Conservation (phyloP, 23 red algal species). For the Gracilaria gracilis region DNA sequence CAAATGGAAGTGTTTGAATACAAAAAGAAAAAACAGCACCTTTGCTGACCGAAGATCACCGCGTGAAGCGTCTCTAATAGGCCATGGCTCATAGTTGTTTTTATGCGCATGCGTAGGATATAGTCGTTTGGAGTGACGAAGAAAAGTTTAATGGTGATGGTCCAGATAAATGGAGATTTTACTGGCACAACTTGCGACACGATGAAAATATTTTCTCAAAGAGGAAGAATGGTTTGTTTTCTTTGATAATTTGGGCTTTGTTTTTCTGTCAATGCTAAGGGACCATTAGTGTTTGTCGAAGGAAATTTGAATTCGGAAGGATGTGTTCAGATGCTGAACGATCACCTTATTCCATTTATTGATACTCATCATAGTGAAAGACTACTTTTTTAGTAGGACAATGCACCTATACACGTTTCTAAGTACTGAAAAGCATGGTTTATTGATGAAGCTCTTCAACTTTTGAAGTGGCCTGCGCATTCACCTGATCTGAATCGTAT, state of each 20-base stretch:
- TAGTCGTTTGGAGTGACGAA: constrained; percentile 5
- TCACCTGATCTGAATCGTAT: too few species aligned
- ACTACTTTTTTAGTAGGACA: too few species aligned
- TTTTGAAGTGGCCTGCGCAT: too few species aligned
- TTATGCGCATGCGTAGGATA: neutral
- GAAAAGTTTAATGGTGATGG: constrained; percentile 17
- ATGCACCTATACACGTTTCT: too few species aligned
- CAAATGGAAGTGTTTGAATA: too few species aligned
- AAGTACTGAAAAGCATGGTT: too few species aligned
- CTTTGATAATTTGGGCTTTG: constrained; percentile 8
- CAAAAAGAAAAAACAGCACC: constrained; percentile 10
- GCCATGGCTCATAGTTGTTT: neutral
- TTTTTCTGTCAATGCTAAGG: neutral
- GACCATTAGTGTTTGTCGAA: neutral
- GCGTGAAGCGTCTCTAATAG: neutral
- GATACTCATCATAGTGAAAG: too few species aligned
- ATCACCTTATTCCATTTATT: too few species aligned
- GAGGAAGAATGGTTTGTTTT: constrained; percentile 5
- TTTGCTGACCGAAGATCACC: neutral
- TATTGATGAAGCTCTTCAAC: too few species aligned
- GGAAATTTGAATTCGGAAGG: neutral
- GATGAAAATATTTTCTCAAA: neutral
- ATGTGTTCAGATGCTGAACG: neutral
- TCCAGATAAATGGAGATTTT: neutral
- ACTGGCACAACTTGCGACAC: constrained; percentile 4